Conservation (phyloP, 2,329 filamentous ascomycete genomes). For the Helotiales sp. region DNA sequence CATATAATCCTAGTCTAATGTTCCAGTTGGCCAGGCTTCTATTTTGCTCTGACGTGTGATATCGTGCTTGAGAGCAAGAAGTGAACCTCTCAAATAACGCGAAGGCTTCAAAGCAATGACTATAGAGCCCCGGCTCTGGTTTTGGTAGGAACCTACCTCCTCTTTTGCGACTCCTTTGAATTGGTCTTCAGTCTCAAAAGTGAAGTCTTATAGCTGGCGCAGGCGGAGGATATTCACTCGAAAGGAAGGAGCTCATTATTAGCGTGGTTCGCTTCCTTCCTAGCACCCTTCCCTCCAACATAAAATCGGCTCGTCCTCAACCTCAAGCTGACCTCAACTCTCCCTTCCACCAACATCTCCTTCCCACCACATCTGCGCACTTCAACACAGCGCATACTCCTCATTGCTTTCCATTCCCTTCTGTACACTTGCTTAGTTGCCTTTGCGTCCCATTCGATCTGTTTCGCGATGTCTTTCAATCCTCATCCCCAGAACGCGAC, state of each 20-base stretch:
- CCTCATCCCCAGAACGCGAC: not conserved
- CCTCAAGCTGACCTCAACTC: not conserved
- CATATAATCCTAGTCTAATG: too few species aligned
- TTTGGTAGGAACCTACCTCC: not conserved
- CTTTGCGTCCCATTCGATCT: slow-evolving; percentile 5
- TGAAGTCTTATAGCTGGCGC: not conserved
- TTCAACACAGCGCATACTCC: not conserved
- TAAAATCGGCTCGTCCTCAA: not conserved
- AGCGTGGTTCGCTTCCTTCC: not conserved
- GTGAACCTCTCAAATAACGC: not conserved
- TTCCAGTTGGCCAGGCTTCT: too few species aligned
- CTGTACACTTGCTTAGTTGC: slow-evolving; percentile 14
- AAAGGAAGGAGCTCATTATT: not conserved
- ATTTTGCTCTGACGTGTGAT: not conserved
- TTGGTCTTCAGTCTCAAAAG: not conserved
- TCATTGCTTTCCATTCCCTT: not conserved
- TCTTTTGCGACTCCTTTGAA: not conserved
- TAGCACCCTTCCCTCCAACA: not conserved
- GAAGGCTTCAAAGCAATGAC: not conserved
- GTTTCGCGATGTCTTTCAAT: slow-evolving; percentile 5
- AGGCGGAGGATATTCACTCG: not conserved
- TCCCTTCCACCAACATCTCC: not conserved
- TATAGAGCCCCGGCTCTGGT: not conserved
- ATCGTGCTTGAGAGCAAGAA: not conserved
- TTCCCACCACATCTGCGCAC: not conserved